Base-by-base conservation (phyloP, 129 eudicot genomes). In the Pseudognaphalium luteoalbum region DNA sequence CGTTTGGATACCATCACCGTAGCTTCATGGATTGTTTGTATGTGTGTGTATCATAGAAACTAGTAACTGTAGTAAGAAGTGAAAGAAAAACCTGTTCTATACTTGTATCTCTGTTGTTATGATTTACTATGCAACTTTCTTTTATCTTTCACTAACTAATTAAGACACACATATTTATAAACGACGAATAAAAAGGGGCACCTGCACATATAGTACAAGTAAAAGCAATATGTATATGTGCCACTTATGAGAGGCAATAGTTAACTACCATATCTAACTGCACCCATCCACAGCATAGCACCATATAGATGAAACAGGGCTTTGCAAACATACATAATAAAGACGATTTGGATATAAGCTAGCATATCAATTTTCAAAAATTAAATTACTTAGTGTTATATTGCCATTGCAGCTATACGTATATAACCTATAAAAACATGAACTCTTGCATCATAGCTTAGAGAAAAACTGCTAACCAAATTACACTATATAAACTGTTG, bases 1-100 rank as follows among this genome's bases (percentile, higher is more conserved):
- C 57, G 87, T 87, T 9, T 92, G 92, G 93, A 59, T 89, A 22
- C 70, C 86, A 22, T 60, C 82, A 29, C 5, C 84, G 32, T 77
- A 41, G 47, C 61, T 25, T 22, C 32, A 39, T 2, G 28, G 16
- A 60, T 16, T 59, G 15, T 9, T 21, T 60, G 64, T 58, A 57
- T 16, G 29, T 4, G 63, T 4, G 63, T 57, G 63, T 7, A 60
- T 7, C 7, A 25, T 25, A 22, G 15, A 25, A 25, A 60, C 65
- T 22, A 60, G 11, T 20, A 10, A 35, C 28, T 25, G 41, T 5
- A 35, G 8, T 35, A 6, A 6, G 0, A 20, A n/a, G 20, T 17
- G 50, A 42, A 42, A 42, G 9, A 42, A 42, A 42, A 42, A 1
- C 15, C 50, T 10, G 15, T 42, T 42, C 50, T 6, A 1, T 5